Evolutionary conservation across 192 early-diverging fungal genomes (phyloP).

Genomic region (Radiomyces spectabilis): DNA sequence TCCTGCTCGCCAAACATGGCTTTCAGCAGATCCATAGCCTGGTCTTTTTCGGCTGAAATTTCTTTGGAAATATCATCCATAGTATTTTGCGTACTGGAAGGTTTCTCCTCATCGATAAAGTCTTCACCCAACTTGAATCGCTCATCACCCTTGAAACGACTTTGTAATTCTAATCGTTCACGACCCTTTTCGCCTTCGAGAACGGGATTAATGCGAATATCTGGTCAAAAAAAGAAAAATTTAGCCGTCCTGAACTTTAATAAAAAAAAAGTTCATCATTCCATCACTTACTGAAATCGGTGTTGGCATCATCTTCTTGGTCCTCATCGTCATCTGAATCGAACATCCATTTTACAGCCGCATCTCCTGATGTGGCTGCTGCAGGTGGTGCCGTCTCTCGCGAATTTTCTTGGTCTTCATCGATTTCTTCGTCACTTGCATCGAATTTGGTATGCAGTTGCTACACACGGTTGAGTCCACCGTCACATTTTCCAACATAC

Average conservation of each 20-base stretch:
- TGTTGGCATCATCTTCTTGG: too few relatives aligned
- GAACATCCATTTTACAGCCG: slow-evolving; percentile 40
- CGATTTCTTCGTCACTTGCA: slow-evolving; percentile 17
- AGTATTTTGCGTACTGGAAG: background rate
- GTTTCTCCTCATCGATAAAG: slow-evolving; percentile 35
- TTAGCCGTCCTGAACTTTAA: background rate
- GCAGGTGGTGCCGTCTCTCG: too few relatives aligned
- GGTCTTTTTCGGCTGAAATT: slow-evolving; percentile 34
- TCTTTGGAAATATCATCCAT: slow-evolving; percentile 31
- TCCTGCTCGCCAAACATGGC: slow-evolving; percentile 42
- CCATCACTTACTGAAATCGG: too few relatives aligned
- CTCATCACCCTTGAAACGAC: slow-evolving; percentile 35
- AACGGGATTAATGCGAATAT: slow-evolving; percentile 39
- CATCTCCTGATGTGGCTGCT: slow-evolving; percentile 2
- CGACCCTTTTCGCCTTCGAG: slow-evolving; percentile 43
- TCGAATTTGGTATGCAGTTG: slow-evolving; percentile 30
- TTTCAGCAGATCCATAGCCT: slow-evolving; percentile 37
- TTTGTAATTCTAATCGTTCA: slow-evolving; percentile 39
- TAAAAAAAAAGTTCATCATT: background rate
- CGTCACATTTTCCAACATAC: too few relatives aligned
- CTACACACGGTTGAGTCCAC: too few relatives aligned
- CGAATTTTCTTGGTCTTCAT: background rate
- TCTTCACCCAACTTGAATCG: slow-evolving; percentile 45
- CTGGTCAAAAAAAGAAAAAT: slow-evolving; percentile 5
- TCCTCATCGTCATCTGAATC: slow-evolving; percentile 37